Conservation (phyloP, 495 filamentous ascomycete genomes). For the Aspergillus nidulans region DNA sequence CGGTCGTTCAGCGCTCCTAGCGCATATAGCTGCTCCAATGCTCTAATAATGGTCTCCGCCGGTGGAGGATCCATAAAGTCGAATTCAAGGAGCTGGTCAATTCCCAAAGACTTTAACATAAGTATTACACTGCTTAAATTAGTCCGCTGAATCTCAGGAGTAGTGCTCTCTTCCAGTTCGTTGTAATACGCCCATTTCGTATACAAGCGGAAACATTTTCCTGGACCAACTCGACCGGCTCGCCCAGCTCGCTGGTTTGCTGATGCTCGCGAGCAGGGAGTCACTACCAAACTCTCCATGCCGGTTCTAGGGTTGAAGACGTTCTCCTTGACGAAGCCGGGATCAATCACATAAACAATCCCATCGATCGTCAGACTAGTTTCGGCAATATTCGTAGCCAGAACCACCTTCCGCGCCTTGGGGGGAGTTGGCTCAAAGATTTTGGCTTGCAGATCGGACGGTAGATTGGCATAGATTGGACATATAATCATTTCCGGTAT, state of each 20-base stretch:
- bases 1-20: constrained; percentile 85
- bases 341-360: constrained; percentile 88
- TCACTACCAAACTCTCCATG: constrained; percentile 87
- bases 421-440: constrained; percentile 87
- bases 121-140: constrained; percentile 83
- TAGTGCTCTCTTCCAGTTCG: constrained; percentile 89
- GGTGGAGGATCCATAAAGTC: constrained; percentile 97
- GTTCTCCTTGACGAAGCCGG: constrained; percentile 93
- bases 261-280: constrained; percentile 88
- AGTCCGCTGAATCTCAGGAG: constrained; percentile 89
- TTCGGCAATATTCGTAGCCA: constrained; percentile 89
- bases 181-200: constrained; percentile 94
- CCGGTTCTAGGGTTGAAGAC: constrained; percentile 87
- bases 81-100: constrained; percentile 90
- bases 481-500: constrained; percentile 83
- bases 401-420: constrained; percentile 75
- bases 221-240: constrained; percentile 87
- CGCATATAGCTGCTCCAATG: constrained; percentile 88
- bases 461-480: constrained; percentile 86
- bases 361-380: constrained; percentile 86
- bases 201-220: constrained; percentile 93
- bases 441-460: constrained; percentile 78
- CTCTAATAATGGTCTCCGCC: constrained; percentile 83
- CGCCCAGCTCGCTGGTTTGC: constrained; percentile 91
- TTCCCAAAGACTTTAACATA: constrained; percentile 83